phyloP scores from a whole-genome alignment of 2,329 filamentous ascomycete genomes.

The Arthrobotrys musiformis region DNA sequence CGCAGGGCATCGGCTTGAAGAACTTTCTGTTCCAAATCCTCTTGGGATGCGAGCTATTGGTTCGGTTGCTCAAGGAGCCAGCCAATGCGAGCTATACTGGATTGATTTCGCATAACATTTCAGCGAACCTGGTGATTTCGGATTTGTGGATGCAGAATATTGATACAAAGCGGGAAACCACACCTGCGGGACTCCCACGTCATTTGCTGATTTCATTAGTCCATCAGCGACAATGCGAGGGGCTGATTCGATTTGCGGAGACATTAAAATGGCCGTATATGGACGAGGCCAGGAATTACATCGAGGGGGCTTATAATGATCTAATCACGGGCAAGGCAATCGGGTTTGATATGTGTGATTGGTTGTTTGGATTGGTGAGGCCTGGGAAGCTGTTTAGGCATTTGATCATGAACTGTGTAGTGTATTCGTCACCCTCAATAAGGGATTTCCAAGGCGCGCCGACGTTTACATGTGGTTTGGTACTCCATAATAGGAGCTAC shows the following conservation, averaged over 20 bases:
- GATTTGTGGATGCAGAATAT: constrained; percentile 55
- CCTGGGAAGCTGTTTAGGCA: constrained; percentile 52
- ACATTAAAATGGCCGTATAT: constrained; percentile 53
- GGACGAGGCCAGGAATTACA: constrained; percentile 51
- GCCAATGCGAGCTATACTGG: constrained; percentile 28
- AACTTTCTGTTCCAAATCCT: constrained; percentile 52
- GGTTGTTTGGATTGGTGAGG: constrained; percentile 51
- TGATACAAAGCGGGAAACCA: constrained; percentile 44
- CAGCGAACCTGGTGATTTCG: constrained; percentile 42
- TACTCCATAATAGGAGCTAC: constrained; percentile 45
- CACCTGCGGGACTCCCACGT: constrained; percentile 31
- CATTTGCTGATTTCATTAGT: constrained; percentile 50
- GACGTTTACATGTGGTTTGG: constrained; percentile 44
- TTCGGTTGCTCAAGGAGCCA: constrained; percentile 43
- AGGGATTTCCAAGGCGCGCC: constrained; percentile 43
- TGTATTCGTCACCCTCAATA: constrained; percentile 48
- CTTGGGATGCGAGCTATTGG: constrained; percentile 43
- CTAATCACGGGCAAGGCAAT: constrained; percentile 47
- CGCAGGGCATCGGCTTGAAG: constrained; percentile 46
- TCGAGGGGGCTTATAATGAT: constrained; percentile 52
- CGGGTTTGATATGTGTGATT: constrained; percentile 53
- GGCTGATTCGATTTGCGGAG: constrained; percentile 52
- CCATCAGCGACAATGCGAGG: constrained; percentile 52
- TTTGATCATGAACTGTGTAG: constrained; percentile 50
- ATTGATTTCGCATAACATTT: constrained; percentile 50